Conservation (phyloP, 306 rosid genomes). For the Dalbergia cochinchinensis region DNA sequence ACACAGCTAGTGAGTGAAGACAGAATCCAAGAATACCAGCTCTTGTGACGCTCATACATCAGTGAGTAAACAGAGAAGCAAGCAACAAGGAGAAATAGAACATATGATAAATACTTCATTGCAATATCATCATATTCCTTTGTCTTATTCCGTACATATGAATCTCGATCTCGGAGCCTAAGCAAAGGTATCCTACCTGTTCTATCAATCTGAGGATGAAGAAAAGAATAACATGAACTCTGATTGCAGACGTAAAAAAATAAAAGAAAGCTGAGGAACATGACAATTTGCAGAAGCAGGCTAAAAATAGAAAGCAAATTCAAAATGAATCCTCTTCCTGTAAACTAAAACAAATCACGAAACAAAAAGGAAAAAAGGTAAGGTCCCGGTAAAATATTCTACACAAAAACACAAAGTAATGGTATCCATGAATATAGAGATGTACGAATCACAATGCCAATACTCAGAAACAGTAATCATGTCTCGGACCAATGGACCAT, state of each 20-base stretch:
- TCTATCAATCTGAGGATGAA: slow-evolving; percentile 80
- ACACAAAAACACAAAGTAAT: neutral
- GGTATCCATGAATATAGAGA: slow-evolving; percentile 16
- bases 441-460: too few relatives aligned
- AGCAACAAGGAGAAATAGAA: slow-evolving; percentile 78
- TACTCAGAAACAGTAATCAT: neutral
- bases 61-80: slow-evolving; percentile 84
- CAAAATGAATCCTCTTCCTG: slow-evolving; percentile 9
- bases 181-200: slow-evolving; percentile 84
- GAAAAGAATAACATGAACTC: slow-evolving; percentile 20
- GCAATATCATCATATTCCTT: slow-evolving; percentile 98
- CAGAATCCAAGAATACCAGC: slow-evolving; percentile 99
- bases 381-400: slow-evolving; percentile 16
- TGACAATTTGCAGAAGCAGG: slow-evolving; percentile 13
- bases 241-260: slow-evolving; percentile 18
- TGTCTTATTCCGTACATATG: slow-evolving; percentile 87
- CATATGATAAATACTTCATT: slow-evolving; percentile 87
- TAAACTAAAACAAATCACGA: slow-evolving; percentile 4
- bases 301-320: neutral
- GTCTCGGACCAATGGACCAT: neutral
- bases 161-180: slow-evolving; percentile 90
- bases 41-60: slow-evolving; percentile 95
- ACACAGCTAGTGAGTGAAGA: slow-evolving; percentile 97
- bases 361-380: slow-evolving; percentile 6
- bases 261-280: neutral